Evolutionary conservation across 768 basidiomycete genomes (phyloP).

Genomic region (Boletus sp.): DNA sequence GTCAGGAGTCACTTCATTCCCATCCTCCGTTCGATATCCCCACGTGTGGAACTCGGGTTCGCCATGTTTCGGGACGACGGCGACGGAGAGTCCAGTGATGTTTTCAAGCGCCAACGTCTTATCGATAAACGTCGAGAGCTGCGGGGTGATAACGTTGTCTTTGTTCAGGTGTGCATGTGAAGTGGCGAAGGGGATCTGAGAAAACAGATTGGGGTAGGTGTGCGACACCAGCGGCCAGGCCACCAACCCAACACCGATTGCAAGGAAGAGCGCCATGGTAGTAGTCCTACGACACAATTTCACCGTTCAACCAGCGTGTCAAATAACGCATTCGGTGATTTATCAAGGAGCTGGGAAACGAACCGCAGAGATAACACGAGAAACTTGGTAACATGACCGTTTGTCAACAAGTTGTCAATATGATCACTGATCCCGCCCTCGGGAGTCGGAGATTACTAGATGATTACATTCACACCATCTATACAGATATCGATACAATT

Average conservation of each 20-base stretch:
- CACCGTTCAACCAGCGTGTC: neutral
- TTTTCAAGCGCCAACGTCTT: conserved; percentile 20
- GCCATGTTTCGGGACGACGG: conserved; percentile 26
- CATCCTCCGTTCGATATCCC: conserved; percentile 37
- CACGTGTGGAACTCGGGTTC: conserved; percentile 32
- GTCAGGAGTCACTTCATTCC: conserved; percentile 31
- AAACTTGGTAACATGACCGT: too few species aligned
- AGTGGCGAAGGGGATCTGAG: neutral
- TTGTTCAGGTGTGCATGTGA: neutral
- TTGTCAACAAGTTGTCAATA: too few species aligned
- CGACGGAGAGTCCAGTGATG: conserved; percentile 32
- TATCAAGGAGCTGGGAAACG: neutral
- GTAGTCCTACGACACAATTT: neutral
- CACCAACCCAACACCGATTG: conserved; percentile 7
- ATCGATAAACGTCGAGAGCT: conserved; percentile 19
- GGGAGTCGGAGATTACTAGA: too few species aligned
- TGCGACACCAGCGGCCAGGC: conserved; percentile 12
- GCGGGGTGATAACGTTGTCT: conserved; percentile 14
- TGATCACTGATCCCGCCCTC: too few species aligned
- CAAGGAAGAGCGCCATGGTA: conserved; percentile 10
- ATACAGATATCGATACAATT: conserved; percentile 1
- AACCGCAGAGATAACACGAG: neutral
- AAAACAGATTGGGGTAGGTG: conserved; percentile 4
- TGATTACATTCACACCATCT: too few species aligned
- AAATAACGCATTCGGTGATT: too few species aligned